Base-by-base conservation (phyloP, 257 asterid genomes). In the Salvia rosmarinus region DNA sequence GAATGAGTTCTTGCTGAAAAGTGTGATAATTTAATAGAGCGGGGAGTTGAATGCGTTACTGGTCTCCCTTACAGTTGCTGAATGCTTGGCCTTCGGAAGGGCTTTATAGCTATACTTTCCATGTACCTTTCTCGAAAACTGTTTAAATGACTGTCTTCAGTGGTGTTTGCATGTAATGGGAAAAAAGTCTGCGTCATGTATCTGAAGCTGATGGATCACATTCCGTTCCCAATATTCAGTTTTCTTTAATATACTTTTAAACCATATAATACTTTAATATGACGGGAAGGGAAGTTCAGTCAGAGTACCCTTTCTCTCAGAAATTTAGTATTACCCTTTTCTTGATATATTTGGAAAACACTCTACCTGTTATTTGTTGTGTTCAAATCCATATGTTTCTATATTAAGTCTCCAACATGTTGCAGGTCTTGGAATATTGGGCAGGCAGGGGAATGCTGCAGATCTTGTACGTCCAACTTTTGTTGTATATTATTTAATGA, bases 361-460 rank as follows among this genome's bases (percentile, higher is more conserved):
- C 68, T 21, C 44, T 20, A 16, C 49, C 50, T 77, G 13, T 62
- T 17, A 42, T 23, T 43, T 77, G 19, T 62, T 23, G 32, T 63
- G 56, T 64, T 57, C 32, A 16, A 32, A 62, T 75, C 42, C 50
- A 47, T 54, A 20, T 43, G 44, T 68, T 23, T 40, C 4, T 49
- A 32, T 28, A 71, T 64, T 52, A 68, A 78, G 34, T 51, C 60
- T 65, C 68, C 50, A 68, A 23, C 52, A 8, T 76, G 47, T 52
- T 85, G 90, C 92, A 94, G 99, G 88, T 91, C 74, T 81, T 94
- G 78, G 96, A 91, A 79, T 91, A 68, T 68, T 91, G 96, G 96
- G 93, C 84, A 34, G 98, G 99, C 81, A 88, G 98, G 85, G 99
- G 96, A 77, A 89, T 91, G 97, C 96, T 94, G 74, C 99, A 94